These are phyloP conservation scores for Pisolithus marmoratus DNA, from an alignment of 768 basidiomycete species.

Conservation along the genomic window DNA sequence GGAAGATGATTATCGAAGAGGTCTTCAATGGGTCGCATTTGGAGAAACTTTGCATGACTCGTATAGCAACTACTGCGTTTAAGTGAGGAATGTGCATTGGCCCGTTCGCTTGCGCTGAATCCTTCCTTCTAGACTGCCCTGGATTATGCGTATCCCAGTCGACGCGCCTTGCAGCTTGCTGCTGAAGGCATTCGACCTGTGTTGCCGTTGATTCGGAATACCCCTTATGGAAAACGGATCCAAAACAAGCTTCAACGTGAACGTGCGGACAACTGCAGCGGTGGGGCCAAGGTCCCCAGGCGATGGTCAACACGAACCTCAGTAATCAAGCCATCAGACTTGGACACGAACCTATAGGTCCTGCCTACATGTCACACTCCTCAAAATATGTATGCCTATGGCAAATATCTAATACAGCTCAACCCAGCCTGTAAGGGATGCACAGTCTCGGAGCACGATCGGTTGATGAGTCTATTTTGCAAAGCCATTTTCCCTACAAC, in stretches of 20 bases:
- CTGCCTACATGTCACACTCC: conserved; percentile 52
- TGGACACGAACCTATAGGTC: conserved; percentile 29
- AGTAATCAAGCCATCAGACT: conserved; percentile 51
- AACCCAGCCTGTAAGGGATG: conserved; percentile 58
- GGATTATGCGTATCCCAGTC: conserved; percentile 94
- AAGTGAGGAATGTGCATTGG: conserved; percentile 40
- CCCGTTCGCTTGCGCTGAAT: conserved; percentile 12
- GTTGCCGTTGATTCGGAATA: conserved; percentile 95
- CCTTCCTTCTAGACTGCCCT: conserved; percentile 70
- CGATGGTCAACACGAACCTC: conserved; percentile 50
- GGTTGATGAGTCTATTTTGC: conserved; percentile 79
- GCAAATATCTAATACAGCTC: conserved; percentile 62
- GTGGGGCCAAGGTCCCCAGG: conserved; percentile 53
- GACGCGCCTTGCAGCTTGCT: conserved; percentile 84
- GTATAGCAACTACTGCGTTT: conserved; percentile 94
- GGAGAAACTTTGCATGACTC: conserved; percentile 96
- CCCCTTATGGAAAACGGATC: conserved; percentile 98
- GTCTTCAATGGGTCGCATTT: conserved; percentile 89
- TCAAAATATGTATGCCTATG: conserved; percentile 46
- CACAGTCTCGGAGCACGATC: conserved; percentile 63
- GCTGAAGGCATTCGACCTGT: conserved; percentile 99
- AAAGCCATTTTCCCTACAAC: conserved; percentile 64
- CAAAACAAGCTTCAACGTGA: conserved; percentile 98
- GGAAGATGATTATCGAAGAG: conserved; percentile 94
- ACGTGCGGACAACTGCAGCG: conserved; percentile 64